Evolutionary conservation across 768 basidiomycete species (phyloP), one percentile per base, ranked within the genome.

Genomic region (Exsudoporus frostii): DNA sequence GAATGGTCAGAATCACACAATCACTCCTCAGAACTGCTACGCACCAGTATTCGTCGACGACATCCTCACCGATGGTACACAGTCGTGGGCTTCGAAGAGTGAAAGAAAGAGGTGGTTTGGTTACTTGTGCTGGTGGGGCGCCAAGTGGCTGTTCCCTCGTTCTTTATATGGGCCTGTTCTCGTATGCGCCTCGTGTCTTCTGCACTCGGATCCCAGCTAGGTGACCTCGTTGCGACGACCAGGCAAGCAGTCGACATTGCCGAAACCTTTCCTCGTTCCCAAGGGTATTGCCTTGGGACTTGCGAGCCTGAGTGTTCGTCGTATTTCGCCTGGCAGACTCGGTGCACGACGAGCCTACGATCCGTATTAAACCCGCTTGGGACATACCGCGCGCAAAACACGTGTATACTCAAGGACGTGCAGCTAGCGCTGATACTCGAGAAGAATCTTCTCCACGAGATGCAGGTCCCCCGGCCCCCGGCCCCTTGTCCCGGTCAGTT

Each of bases 401-500:
- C 13, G n/a, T 22, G 20, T 39, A 20, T 11, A 20, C 20, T 39
- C 10, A 10, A 39, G 38, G 20, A 20, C 9, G 38, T 5, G 14
- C 5, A 20, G 38, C 9, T 11, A 14, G 10, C 20, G 20, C 20
- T 40, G 7, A 22, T 40, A 7, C 10, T 10, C 8, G 10, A 19
- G 37, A 38, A 11, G 19, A 20, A 20, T 22, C 3, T 8, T 24
- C 14, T 40, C 19, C 22, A 24, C 22, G 4, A 7, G 14, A 4
- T 24, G n/a, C n/a, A n/a, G n/a, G n/a, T n/a, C n/a, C n/a, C n/a
- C n/a, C n/a, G n/a, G n/a, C n/a, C n/a, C 27, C 29, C 10, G 10
- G 7, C 7, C 55, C 37, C 11, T 24, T 45, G 45, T 10, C 15
- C 76, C 7, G 75, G 88, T 22, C 88, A 89, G 65, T 29, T 27